Conservation (phyloP, 2,329 filamentous ascomycete species). For the Juglanconis oblonga region DNA sequence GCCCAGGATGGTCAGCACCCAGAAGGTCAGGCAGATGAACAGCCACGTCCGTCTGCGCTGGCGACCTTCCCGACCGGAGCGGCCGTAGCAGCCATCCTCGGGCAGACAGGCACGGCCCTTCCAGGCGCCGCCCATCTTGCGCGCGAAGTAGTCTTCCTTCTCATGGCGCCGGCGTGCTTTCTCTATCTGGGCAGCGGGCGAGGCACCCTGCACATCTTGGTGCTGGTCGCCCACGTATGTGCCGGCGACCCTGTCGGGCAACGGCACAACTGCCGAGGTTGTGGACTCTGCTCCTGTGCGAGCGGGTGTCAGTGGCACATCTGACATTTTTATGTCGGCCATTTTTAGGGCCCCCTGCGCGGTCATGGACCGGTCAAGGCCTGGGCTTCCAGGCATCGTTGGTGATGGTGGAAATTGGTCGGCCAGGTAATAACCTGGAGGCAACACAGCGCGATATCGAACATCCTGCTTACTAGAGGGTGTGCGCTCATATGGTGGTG, state of each 20-base stretch:
- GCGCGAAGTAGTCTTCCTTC: constrained; percentile 62
- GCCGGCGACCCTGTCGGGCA: constrained; percentile 44
- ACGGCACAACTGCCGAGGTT: constrained; percentile 22
- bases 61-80: constrained; percentile 60
- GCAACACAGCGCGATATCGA: constrained; percentile 57
- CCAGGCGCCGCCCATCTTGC: constrained; percentile 60
- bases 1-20: constrained; percentile 51
- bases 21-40: constrained; percentile 49
- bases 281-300: constrained; percentile 4
- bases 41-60: constrained; percentile 61
- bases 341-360: constrained; percentile 60
- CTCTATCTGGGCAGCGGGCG: constrained; percentile 43
- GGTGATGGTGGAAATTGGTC: constrained; percentile 55
- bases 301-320: constrained; percentile 53
- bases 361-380: constrained; percentile 58
- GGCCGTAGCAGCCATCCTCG: constrained; percentile 62
- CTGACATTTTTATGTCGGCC: constrained; percentile 51
- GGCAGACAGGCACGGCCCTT: constrained; percentile 63
- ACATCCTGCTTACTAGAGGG: constrained; percentile 40
- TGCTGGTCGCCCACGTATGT: constrained; percentile 46
- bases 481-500: constrained; percentile 51
- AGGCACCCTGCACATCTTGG: constrained; percentile 34
- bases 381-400: constrained; percentile 57
- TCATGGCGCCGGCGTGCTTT: constrained; percentile 55
- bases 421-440: constrained; percentile 48